Percentiles rank a stretch among this genome's conserved stretches.
Evolutionary conservation across 495 filamentous ascomycete species (phyloP).

Genomic region (Chaetomium tenue): DNA sequence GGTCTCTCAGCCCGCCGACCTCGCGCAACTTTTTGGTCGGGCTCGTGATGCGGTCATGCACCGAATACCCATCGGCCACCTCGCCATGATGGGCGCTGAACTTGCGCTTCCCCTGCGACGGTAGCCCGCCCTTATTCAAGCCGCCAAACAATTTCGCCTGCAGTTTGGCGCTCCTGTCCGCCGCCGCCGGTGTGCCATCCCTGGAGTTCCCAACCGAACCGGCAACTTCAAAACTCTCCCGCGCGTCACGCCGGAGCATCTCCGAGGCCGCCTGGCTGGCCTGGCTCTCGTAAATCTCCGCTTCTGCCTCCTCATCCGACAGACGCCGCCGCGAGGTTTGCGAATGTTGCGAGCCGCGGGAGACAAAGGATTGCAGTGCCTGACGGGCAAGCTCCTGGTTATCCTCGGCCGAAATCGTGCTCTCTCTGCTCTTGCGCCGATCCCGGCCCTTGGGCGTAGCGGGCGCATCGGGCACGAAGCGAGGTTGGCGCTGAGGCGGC

Average conservation of each 20-base stretch:
- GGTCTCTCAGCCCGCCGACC: conserved; percentile 38
- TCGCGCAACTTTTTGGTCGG: conserved; percentile 61
- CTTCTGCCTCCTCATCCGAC: conserved; percentile 32
- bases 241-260: conserved; percentile 54
- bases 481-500: conserved; percentile 43
- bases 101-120: conserved; percentile 56
- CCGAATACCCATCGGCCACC: conserved; percentile 35
- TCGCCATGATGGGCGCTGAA: conserved; percentile 45
- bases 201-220: conserved; percentile 44
- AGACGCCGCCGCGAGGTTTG: conserved; percentile 25
- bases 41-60: conserved; percentile 37
- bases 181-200: conserved; percentile 43
- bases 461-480: conserved; percentile 35
- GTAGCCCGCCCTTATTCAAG: conserved; percentile 55
- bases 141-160: conserved; percentile 70
- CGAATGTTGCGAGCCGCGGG: conserved; percentile 37
- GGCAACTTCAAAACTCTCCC: conserved; percentile 51
- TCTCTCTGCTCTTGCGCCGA: conserved; percentile 68
- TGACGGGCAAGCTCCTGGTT: conserved; percentile 59
- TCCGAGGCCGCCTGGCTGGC: conserved; percentile 55
- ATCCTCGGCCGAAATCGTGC: conserved; percentile 84
- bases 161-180: conserved; percentile 48
- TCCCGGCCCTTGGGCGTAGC: conserved; percentile 26
- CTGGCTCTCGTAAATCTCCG: conserved; percentile 49
- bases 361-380: conserved; percentile 52